These are phyloP conservation scores for Fusarium torreyae DNA, from an alignment of 2,329 filamentous ascomycete species.

Conservation along the genomic window DNA sequence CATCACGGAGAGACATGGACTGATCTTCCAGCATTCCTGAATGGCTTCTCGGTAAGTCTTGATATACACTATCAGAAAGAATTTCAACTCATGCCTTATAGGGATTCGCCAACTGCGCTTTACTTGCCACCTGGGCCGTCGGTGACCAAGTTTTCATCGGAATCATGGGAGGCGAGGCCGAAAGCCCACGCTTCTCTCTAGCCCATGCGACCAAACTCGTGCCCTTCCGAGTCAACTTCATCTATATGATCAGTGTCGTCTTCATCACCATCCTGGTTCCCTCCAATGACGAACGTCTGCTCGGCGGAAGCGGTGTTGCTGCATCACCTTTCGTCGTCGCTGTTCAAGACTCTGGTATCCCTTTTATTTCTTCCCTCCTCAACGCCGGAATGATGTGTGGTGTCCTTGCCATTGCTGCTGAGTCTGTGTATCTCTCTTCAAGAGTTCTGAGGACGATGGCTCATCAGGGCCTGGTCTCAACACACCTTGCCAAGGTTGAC, in stretches of 20 bases:
- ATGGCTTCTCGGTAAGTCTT: slow-evolving; percentile 30
- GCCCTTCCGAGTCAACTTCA: slow-evolving; percentile 40
- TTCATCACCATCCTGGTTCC: slow-evolving; percentile 41
- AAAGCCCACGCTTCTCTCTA: slow-evolving; percentile 39
- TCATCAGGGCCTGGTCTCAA: slow-evolving; percentile 25
- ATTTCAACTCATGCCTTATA: background rate
- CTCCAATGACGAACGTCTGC: slow-evolving; percentile 31
- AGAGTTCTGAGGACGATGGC: slow-evolving; percentile 38
- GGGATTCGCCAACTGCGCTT: slow-evolving; percentile 41
- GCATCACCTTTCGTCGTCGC: slow-evolving; percentile 42
- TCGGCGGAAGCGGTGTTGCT: slow-evolving; percentile 31
- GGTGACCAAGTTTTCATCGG: slow-evolving; percentile 46
- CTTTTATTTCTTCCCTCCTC: slow-evolving; percentile 33
- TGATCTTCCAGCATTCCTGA: slow-evolving; percentile 24
- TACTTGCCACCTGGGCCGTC: slow-evolving; percentile 42
- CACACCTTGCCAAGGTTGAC: slow-evolving; percentile 21
- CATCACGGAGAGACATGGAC: slow-evolving; percentile 38
- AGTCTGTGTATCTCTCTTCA: slow-evolving; percentile 36
- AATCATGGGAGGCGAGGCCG: slow-evolving; percentile 43
- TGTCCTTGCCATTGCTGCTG: slow-evolving; percentile 35
- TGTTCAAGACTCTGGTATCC: slow-evolving; percentile 28
- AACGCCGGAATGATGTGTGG: slow-evolving; percentile 44
- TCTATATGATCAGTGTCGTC: slow-evolving; percentile 41
- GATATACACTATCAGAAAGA: fast-evolving
- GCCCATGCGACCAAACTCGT: slow-evolving; percentile 40